Conservation (phyloP, 208 protist species). For the Trypanosoma conorhini region DNA sequence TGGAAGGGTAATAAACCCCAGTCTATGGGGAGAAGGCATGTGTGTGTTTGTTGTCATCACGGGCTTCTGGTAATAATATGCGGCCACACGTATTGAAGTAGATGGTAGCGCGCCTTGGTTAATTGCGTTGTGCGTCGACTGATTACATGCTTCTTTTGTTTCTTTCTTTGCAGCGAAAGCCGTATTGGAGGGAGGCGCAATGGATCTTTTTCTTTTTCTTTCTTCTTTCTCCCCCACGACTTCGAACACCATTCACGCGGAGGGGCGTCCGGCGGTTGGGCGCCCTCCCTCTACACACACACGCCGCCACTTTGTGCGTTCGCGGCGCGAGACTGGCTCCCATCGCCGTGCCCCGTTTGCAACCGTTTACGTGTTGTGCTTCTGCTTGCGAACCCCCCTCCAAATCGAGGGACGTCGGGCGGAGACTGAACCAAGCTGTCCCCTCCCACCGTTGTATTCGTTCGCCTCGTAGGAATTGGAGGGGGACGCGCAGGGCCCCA, state of each 20-base stretch:
- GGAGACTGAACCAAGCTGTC: not conserved
- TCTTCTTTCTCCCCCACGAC: not conserved
- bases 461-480: not conserved
- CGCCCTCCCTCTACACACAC: not conserved
- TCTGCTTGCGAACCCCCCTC: not conserved
- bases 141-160: not conserved
- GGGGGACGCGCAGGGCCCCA: too few species aligned
- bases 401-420: not conserved
- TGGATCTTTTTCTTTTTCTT: not conserved
- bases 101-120: not conserved
- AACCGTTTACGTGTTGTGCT: not conserved
- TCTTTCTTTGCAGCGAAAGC: not conserved
- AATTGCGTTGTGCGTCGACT: not conserved
- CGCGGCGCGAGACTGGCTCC: not conserved
- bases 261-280: not conserved
- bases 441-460: not conserved
- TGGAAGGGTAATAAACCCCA: not conserved
- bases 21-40: not conserved
- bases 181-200: not conserved
- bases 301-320: not conserved
- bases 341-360: not conserved
- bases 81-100: not conserved
- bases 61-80: not conserved
- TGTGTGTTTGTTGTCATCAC: not conserved
- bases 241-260: not conserved